Evolutionary conservation across 352 stramenopile species (phyloP).

Genomic region (Pythium aquatile): DNA sequence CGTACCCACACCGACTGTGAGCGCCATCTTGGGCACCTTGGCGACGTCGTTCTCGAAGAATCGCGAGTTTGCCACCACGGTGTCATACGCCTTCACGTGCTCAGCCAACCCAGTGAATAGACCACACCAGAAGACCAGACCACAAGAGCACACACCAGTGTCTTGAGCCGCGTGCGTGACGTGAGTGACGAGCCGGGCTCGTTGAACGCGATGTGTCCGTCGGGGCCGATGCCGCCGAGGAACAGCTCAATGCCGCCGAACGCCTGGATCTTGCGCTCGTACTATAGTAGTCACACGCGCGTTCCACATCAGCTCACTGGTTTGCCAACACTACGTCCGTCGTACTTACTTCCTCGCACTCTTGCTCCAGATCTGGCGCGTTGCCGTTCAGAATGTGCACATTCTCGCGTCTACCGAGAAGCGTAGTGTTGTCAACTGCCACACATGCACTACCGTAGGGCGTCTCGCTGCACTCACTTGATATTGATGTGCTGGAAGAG

Average conservation of each 20-base stretch:
- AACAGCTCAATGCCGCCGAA: conserved; percentile 91
- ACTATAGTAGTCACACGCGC: conserved; percentile 28
- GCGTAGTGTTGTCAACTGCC: background rate
- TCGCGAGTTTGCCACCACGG: conserved; percentile 85
- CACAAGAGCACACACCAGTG: conserved; percentile 36
- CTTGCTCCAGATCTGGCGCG: conserved; percentile 62
- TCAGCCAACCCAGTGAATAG: background rate
- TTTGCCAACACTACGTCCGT: background rate
- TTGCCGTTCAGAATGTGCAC: conserved; percentile 89
- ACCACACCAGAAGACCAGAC: background rate
- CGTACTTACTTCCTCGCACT: conserved; percentile 55
- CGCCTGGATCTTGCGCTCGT: conserved; percentile 80
- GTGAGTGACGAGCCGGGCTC: conserved; percentile 82
- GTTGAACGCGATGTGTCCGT: conserved; percentile 94
- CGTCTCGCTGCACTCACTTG: conserved; percentile 32
- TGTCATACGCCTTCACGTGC: conserved; percentile 73
- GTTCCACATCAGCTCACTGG: background rate
- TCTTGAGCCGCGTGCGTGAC: conserved; percentile 87
- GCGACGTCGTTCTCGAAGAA: conserved; percentile 83
- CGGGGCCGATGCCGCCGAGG: conserved; percentile 90
- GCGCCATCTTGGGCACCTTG: conserved; percentile 88
- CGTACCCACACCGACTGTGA: conserved; percentile 87
- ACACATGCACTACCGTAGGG: background rate
- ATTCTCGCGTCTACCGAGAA: conserved; percentile 59
- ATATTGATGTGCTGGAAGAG: conserved; percentile 91